Evolutionary conservation across 106 monocot genomes (phyloP), one percentile per base, ranked within the genome.

Genomic region (Apostasia ramifera): DNA sequence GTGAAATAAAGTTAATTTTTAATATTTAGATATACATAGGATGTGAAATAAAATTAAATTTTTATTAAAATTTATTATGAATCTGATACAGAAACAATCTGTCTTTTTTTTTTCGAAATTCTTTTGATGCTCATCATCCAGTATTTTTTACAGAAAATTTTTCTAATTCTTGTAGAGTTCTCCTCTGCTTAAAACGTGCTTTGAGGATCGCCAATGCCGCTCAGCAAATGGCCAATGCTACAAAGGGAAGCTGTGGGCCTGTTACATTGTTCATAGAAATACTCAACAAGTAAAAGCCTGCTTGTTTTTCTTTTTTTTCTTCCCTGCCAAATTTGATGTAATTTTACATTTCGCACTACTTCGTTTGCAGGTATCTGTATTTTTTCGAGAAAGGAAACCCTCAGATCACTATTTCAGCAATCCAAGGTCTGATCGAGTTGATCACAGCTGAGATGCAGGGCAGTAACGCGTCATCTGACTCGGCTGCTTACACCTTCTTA

Each of bases 321-420:
- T 26, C 26, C 26, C 26, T 26, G 26, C 26, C 26, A 26, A 26
- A 26, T 26, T 26, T 26, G 26, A 26, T 26, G 26, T 26, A 26
- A 26, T 26, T 26, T 26, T 26, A 26, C 26, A 26, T 26, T 26
- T 26, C 26, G 26, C 26, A 26, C 26, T 26, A 26, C 26, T 26
- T 26, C 26, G 26, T 42, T 60, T 61, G 47, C 83, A 99, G 98
- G 85, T 99, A 99, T 64, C 55, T 99, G 8, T 99, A 93, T 62
- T 98, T 90, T 73, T 98, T 92, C 47, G 97, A 98, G 84, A 98
- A 98, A 74, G 97, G 92, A 48, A 98, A 90, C 62, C 79, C 85
- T 59, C 92, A 98, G 63, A 87, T 98, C 59, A 92, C 92, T 13
- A 81, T 76, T 53, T 72, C 86, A 14, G 82, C 68, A 11, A 87